Base-by-base conservation (phyloP, 495 filamentous ascomycete species). In the Aspergillus asperescens region DNA sequence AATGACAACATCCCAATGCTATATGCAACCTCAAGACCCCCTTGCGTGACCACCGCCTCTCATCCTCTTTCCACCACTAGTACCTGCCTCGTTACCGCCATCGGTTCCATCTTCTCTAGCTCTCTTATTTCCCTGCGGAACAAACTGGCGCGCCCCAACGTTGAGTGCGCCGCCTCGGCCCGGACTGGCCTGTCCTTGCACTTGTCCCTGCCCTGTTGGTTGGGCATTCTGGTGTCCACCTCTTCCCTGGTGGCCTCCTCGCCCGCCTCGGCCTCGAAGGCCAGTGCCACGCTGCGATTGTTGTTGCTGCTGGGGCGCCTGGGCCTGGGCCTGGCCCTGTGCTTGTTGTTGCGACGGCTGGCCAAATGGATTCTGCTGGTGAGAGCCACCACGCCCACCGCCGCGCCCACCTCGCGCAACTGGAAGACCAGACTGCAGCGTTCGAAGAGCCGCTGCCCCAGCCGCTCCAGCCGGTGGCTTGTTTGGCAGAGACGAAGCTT, bases 121-220 rank as follows among this genome's bases (percentile, higher is more conserved):
- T 25, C 84, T 71, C 66, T 88, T 88, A 47, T 80, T 78, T n/a
- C 84, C 83, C 39, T 70, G 65, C 4, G 83, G 81, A 31, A 81
- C 78, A 59, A 85, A 86, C 51, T 83, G 77, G 42, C 76, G 77
- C 7, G 77, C 82, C 58, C 78, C 59, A 51, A 70, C 71, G 62
- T 76, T 83, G 41, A 82, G 44, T 0, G n/a, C n/a, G n/a, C 49
- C 67, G 1, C 74, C 74, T 50, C 75, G 64, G 35, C 51, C 62
- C 9, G 67, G 66, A 24, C 63, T 68, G 8, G 41, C 48, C 41
- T 64, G 70, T 10, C 53, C 58, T 42, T 71, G 70, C 8, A n/a
- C n/a, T n/a, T n/a, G n/a, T n/a, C n/a, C n/a, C n/a, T n/a, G n/a
- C n/a, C n/a, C n/a, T n/a, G n/a, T n/a, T n/a, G n/a, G n/a, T n/a